Evolutionary conservation across 1,284 basidiomycete species (phyloP), one percentile per base, ranked within the genome.

Genomic region (Thelephora terrestris): DNA sequence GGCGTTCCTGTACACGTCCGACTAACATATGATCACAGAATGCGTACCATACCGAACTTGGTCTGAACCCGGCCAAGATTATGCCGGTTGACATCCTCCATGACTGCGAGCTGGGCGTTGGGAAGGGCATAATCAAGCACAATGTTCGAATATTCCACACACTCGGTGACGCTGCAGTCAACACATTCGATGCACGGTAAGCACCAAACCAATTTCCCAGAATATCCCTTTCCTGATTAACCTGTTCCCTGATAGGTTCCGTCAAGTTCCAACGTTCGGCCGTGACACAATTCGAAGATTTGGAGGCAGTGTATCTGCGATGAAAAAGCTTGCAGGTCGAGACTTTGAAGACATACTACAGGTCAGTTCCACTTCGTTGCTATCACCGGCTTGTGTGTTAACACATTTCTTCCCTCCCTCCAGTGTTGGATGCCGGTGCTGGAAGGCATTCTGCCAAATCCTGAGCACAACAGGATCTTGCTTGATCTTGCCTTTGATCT

Each of bases 41-140:
- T 47, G 58, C 64, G 0, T 67, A 71, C 36, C 59, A 59, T 0
- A 49, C 59, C 0, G 34, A 42, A 0, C 57, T 1, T 61, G 57
- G 0, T n/a, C 55, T 63, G 16, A 54, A 67, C 42, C 46, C 55
- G 18, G 55, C 56, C 36, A 16, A 27, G 1, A 47, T 61, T 2
- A 51, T 62, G n/a, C 53, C 53, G n/a, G 57, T 62, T 0, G 61
- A 63, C 45, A 21, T 62, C 6, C 42, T 71, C 50, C 68, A 71
- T 46, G 62, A 71, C 48, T 57, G 64, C 34, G 65, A 70, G 48
- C 54, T 63, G 1, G 61, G 61, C 1, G 53, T 61, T 0, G n/a
- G n/a, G n/a, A n/a, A n/a, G n/a, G n/a, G n/a, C n/a, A n/a, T n/a
- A n/a, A n/a, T n/a, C n/a, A n/a, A 61, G 61, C 61, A 62, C 61